Base-by-base conservation (phyloP, 331 rosid genomes). In the Telfairia occidentalis region DNA sequence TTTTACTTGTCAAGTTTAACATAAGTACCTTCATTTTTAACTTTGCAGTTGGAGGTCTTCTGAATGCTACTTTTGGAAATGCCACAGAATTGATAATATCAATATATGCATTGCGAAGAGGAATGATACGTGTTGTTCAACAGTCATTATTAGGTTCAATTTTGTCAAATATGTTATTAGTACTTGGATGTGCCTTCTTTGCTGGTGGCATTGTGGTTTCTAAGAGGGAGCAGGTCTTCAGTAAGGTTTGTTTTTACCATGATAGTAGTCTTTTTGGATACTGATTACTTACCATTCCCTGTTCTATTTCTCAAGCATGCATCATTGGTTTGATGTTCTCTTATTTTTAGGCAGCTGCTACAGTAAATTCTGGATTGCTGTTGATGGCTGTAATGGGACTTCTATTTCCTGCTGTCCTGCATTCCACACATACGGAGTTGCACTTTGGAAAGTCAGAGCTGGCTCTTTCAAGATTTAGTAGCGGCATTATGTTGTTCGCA, bases 331-430 rank as follows among this genome's bases (percentile, higher is more conserved):
- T 70, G 58, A 64, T 2, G 71, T 49, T 75, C 2, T 15, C 18
- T 71, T 59, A 28, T 59, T 60, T 49, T 45, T 75, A 85, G 88
- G 78, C 77, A 77, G 53, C 86, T 67, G 81, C 88, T 61, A 73
- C 82, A 15, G 76, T 85, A 74, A 79, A 79, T 78, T 82, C 88
- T 30, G 88, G 88, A 54, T 78, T 85, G 79, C 82, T 85, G 71
- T 71, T 85, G 80, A 85, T 85, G 88, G 88, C 86, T 9, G 88
- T 85, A 30, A 85, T 85, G 88, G 84, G 88, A 23, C 81, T 85
- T 75, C 70, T 78, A 73, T 77, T 85, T 82, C 88, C 88, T 23
- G 88, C 88, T 18, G 78, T 85, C 59, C 79, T 85, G 45, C 88
- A 80, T 34, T 59, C 82, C 37, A 85, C 86, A 8, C 86, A 60